A percentile compares a stretch with the other conserved stretches of the same genome.
phyloP scores from a whole-genome alignment of 345 rosid species.

The Syzygium grande region DNA sequence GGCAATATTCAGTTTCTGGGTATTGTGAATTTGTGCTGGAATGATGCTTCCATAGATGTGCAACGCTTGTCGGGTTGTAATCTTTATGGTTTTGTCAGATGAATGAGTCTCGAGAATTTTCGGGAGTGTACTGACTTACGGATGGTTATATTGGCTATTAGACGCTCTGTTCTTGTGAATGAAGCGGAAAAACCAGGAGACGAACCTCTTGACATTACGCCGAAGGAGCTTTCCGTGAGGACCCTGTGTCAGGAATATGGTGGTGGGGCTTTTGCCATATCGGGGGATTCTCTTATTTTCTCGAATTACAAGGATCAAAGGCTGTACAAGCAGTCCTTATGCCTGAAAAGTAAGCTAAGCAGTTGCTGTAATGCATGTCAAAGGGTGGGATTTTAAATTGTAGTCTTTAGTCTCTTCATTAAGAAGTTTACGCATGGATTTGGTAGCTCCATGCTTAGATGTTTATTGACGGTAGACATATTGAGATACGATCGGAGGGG shows the following conservation, averaged over 20 bases:
- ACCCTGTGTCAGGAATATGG: conserved; percentile 84
- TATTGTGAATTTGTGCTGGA: not conserved
- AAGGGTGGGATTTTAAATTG: not conserved
- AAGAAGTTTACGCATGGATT: not conserved
- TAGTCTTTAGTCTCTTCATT: not conserved
- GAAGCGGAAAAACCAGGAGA: conserved; percentile 48
- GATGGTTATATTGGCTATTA: conserved; percentile 4
- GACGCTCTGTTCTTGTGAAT: conserved; percentile 66
- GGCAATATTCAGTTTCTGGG: not conserved
- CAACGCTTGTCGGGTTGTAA: not conserved
- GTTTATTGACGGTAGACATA: not conserved
- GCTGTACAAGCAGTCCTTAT: conserved; percentile 50
- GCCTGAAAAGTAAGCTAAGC: conserved; percentile 27
- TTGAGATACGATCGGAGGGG: not conserved
- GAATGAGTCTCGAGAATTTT: not conserved
- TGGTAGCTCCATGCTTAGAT: not conserved
- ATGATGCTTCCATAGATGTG: not conserved
- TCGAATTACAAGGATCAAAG: conserved; percentile 88
- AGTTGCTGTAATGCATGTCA: not conserved
- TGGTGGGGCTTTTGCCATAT: conserved; percentile 81
- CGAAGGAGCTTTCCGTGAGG: conserved; percentile 71
- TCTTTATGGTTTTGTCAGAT: not conserved
- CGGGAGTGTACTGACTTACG: not conserved
- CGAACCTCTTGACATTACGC: conserved; percentile 60
- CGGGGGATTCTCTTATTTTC: conserved; percentile 50